Conservation (phyloP, 805 yeast species). For the Hanseniaspora osmophila region DNA sequence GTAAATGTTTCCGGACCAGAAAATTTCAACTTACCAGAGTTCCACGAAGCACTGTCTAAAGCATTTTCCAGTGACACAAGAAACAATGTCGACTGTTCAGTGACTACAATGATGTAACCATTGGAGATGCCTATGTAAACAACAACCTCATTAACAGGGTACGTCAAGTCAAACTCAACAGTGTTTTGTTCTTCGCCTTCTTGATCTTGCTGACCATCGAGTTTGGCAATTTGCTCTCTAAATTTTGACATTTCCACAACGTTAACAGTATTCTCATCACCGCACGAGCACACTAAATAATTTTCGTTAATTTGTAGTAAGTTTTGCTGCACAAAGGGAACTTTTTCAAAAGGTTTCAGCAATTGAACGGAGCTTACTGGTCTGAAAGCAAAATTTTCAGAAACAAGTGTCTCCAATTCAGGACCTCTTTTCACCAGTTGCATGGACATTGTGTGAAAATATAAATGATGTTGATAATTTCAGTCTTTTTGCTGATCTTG, state of each 20-base stretch:
- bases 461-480: neutral
- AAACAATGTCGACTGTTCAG: neutral
- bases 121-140: neutral
- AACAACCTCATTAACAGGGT: neutral
- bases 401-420: conserved; percentile 15
- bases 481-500: neutral
- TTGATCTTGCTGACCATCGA: no score
- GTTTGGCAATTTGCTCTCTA: neutral
- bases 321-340: neutral
- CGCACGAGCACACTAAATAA: neutral
- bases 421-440: conserved; percentile 7
- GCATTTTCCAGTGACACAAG: neutral
- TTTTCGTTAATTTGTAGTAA: neutral
- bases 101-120: neutral
- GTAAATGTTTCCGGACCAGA: no score
- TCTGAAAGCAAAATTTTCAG: conserved; percentile 34
- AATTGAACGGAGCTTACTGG: conserved; percentile 8
- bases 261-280: neutral
- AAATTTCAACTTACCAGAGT: neutral
- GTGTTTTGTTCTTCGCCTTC: neutral
- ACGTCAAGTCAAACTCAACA: neutral
- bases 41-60: neutral
- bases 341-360: neutral
- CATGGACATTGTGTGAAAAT: neutral
- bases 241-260: neutral